These are phyloP conservation scores for Ophiocytium majus DNA, from an alignment of 352 stramenopile species.

Conservation along the genomic window DNA sequence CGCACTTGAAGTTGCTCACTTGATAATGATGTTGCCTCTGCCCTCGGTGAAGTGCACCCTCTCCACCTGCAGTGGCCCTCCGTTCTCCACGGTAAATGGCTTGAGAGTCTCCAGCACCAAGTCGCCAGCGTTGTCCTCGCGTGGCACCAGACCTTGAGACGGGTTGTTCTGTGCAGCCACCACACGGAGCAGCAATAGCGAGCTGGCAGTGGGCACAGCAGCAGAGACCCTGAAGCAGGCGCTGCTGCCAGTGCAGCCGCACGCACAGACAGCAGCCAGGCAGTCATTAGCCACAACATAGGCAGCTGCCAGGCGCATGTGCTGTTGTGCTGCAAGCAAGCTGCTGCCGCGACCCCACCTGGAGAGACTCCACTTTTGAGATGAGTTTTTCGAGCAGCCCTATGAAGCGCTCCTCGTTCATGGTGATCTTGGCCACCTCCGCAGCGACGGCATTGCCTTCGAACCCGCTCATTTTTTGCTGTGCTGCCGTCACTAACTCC, in stretches of 20 bases:
- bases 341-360: conserved; percentile 57
- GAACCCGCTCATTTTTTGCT: too few species aligned
- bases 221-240: not conserved
- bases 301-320: not conserved
- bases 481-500: too few species aligned
- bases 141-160: conserved; percentile 65
- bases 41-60: conserved; percentile 67
- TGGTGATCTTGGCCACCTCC: conserved; percentile 47
- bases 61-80: conserved; percentile 52
- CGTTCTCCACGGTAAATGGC: conserved; percentile 71
- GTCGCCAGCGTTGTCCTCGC: conserved; percentile 79
- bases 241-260: not conserved
- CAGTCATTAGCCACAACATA: not conserved
- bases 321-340: not conserved
- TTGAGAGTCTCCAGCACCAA: conserved; percentile 76
- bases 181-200: not conserved
- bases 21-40: conserved; percentile 84
- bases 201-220: conserved; percentile 30
- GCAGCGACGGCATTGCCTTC: not conserved
- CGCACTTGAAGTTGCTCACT: conserved; percentile 63
- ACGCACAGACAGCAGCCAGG: not conserved
- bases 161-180: conserved; percentile 31
- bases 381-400: conserved; percentile 78
- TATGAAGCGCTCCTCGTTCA: conserved; percentile 75
- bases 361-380: conserved; percentile 65